These are phyloP conservation scores for Microdochium nivale DNA, from an alignment of 2,329 filamentous ascomycete species.

Conservation along the genomic window DNA sequence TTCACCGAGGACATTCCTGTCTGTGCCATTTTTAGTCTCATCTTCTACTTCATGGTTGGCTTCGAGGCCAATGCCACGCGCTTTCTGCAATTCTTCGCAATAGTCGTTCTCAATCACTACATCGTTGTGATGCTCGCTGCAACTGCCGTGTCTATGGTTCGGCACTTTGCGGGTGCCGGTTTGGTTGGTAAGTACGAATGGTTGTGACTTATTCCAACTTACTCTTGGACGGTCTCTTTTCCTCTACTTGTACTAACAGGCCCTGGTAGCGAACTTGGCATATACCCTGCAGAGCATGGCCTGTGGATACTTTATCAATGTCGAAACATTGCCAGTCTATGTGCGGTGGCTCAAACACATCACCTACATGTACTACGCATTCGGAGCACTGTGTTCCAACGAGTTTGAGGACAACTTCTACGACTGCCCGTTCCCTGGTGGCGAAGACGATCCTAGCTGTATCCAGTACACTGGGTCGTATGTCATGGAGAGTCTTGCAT, in stretches of 20 bases:
- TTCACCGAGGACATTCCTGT: slow-evolving; percentile 66
- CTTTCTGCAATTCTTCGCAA: slow-evolving; percentile 65
- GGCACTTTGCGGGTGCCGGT: slow-evolving; percentile 63
- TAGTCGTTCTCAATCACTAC: slow-evolving; percentile 63
- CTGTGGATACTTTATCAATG: slow-evolving; percentile 70
- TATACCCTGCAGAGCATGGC: slow-evolving; percentile 69
- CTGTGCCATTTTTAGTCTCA: slow-evolving; percentile 59
- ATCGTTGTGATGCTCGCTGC: slow-evolving; percentile 65
- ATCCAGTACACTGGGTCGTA: slow-evolving; percentile 60
- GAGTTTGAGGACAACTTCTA: slow-evolving; percentile 68
- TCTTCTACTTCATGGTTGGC: slow-evolving; percentile 73
- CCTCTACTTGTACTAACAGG: background rate
- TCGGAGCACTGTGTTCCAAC: slow-evolving; percentile 63
- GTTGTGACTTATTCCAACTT: background rate
- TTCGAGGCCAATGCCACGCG: slow-evolving; percentile 54
- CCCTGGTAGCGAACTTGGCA: slow-evolving; percentile 48
- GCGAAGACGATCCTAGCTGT: slow-evolving; percentile 56
- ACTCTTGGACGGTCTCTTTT: background rate
- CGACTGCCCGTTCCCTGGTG: slow-evolving; percentile 56
- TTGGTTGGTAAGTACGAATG: slow-evolving; percentile 33
- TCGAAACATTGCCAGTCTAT: slow-evolving; percentile 65
- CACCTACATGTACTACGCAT: slow-evolving; percentile 60
- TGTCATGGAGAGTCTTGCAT: slow-evolving; percentile 60
- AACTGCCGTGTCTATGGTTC: slow-evolving; percentile 53
- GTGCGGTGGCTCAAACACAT: slow-evolving; percentile 70